These are phyloP conservation scores for Pisolithus albus DNA, from an alignment of 768 basidiomycete genomes.

Conservation along the genomic window DNA sequence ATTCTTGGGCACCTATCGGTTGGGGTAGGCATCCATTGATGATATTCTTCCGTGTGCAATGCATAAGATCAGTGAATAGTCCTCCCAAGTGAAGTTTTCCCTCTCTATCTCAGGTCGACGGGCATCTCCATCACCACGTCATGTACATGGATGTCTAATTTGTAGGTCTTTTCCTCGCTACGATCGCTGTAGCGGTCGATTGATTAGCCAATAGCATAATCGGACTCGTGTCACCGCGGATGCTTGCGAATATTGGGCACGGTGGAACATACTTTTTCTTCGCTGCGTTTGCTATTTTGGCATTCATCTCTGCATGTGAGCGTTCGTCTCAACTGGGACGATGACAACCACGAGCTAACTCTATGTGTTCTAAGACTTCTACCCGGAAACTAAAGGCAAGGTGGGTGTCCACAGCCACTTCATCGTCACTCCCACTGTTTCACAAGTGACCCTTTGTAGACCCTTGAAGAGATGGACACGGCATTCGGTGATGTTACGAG, in stretches of 20 bases:
- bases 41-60: constrained; percentile 3
- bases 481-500: constrained; percentile 25
- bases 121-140: constrained; percentile 38
- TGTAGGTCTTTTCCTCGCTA: constrained; percentile 12
- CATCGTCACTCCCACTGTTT: background rate
- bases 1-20: constrained; percentile 29
- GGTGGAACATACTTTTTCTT: constrained; percentile 26
- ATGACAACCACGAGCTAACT: background rate
- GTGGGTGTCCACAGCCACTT: constrained; percentile 10
- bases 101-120: constrained; percentile 35
- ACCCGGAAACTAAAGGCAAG: constrained; percentile 28
- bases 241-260: constrained; percentile 14
- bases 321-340: background rate
- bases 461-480: constrained; percentile 28
- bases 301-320: constrained; percentile 26
- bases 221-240: constrained; percentile 24
- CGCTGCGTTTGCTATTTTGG: constrained; percentile 20
- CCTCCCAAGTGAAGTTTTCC: constrained; percentile 36
- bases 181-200: background rate
- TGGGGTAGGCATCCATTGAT: constrained; percentile 13
- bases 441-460: constrained; percentile 11
- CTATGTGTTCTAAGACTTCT: constrained; percentile 16
- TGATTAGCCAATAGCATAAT: constrained; percentile 11
- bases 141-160: constrained; percentile 36
- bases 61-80: constrained; percentile 21